Evolutionary conservation across 116 monocot genomes (phyloP).

Genomic region (Posidonia oceanica): DNA sequence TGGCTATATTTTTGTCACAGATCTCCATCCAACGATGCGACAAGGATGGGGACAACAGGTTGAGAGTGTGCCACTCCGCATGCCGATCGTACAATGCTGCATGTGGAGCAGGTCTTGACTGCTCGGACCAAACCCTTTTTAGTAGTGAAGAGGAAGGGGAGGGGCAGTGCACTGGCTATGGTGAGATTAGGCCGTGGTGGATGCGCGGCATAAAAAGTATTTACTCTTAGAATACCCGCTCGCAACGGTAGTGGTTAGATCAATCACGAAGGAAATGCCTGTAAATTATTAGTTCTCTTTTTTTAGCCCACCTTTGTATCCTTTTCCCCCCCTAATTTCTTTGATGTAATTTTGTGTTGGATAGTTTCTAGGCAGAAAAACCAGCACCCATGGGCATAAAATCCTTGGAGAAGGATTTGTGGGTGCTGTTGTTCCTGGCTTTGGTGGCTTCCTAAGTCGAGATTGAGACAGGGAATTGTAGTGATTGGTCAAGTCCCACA

Average conservation of each 20-base stretch:
- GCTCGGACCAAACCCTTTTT: conserved; percentile 92
- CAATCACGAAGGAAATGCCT: background rate
- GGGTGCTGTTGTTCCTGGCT: background rate
- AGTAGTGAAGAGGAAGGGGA: conserved; percentile 78
- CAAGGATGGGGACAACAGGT: conserved; percentile 88
- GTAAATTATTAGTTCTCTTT: conserved; percentile 9
- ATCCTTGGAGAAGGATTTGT: background rate
- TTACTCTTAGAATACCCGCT: background rate
- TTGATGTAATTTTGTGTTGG: background rate
- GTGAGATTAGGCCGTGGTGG: conserved; percentile 74
- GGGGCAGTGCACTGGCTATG: conserved; percentile 90
- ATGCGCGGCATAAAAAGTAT: conserved; percentile 33
- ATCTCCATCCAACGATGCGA: conserved; percentile 95
- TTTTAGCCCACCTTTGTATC: background rate
- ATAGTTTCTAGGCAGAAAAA: background rate
- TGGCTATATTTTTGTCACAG: conserved; percentile 18
- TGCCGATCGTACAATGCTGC: conserved; percentile 78
- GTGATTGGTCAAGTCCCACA: conserved; percentile 1
- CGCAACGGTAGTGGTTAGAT: conserved; percentile 1
- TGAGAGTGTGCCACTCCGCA: conserved; percentile 93
- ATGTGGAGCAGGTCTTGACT: conserved; percentile 79
- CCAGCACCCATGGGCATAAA: background rate
- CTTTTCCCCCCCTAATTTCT: background rate
- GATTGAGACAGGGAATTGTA: background rate
- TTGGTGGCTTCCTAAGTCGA: background rate